Percentiles rank a stretch among this genome's conserved stretches.
These are phyloP conservation scores for Barnettozyma salicaria DNA, from an alignment of 805 yeast genomes.

Conservation along the genomic window DNA sequence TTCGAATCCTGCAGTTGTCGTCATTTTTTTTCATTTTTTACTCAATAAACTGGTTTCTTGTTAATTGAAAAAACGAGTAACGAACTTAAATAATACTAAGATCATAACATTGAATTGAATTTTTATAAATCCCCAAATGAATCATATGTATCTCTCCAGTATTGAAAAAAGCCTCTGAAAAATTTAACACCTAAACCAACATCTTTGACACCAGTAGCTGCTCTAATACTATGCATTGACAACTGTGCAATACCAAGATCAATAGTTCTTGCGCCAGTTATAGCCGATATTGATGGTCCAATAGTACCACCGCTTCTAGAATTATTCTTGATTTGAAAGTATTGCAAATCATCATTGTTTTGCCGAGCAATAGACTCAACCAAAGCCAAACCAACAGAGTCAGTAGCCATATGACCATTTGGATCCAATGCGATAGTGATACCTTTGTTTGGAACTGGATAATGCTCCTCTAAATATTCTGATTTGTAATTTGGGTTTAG, in stretches of 20 bases:
- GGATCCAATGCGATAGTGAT: slow-evolving; percentile 67
- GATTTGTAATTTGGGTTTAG: slow-evolving; percentile 68
- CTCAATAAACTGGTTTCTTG: too few species aligned
- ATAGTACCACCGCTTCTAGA: slow-evolving; percentile 85
- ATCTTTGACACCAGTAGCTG: slow-evolving; percentile 73
- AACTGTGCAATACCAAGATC: slow-evolving; percentile 81
- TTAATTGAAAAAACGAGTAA: too few species aligned
- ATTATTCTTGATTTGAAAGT: slow-evolving; percentile 82
- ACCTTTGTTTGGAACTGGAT: slow-evolving; percentile 76
- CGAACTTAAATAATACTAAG: too few species aligned
- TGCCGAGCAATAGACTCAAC: slow-evolving; percentile 61
- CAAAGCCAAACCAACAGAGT: slow-evolving; percentile 63
- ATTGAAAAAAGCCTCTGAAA: slow-evolving; percentile 60
- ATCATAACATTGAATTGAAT: background rate
- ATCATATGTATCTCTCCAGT: slow-evolving; percentile 60
- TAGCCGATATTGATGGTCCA: slow-evolving; percentile 63
- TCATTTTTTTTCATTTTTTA: slow-evolving; percentile 29
- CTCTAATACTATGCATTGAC: slow-evolving; percentile 83
- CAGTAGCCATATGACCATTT: slow-evolving; percentile 81
- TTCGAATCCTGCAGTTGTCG: slow-evolving; percentile 75
- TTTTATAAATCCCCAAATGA: slow-evolving; percentile 42
- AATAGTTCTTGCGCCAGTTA: slow-evolving; percentile 68
- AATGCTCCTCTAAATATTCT: slow-evolving; percentile 73
- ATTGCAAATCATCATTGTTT: slow-evolving; percentile 64
- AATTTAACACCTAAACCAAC: slow-evolving; percentile 68